phyloP scores from a whole-genome alignment of 345 rosid species.

The Gossypium australe region DNA sequence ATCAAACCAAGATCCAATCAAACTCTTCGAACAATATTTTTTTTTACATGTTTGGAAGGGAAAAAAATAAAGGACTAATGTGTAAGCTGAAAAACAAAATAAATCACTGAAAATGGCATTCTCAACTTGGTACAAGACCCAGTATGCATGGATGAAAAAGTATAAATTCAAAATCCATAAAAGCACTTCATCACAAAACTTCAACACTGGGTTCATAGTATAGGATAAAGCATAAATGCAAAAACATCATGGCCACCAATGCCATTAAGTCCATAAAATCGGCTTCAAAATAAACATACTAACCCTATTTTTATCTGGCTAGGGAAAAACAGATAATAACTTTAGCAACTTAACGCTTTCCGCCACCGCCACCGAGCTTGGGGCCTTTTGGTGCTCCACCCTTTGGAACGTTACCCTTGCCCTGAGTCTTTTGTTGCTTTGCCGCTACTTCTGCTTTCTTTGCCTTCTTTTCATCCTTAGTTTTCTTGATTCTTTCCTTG shows the following conservation, averaged over 20 bases:
- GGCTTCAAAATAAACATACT: constrained; percentile 7
- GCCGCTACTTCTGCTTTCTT: constrained; percentile 62
- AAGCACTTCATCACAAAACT: constrained; percentile 2
- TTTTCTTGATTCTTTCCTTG: constrained; percentile 83
- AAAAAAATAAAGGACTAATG: too few species aligned
- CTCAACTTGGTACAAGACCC: neutral
- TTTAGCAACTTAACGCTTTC: constrained; percentile 45
- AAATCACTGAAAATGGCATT: neutral
- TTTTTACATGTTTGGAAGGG: too few species aligned
- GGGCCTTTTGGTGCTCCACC: constrained; percentile 52
- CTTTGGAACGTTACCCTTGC: constrained; percentile 41
- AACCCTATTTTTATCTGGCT: constrained; percentile 10
- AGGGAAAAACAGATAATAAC: neutral
- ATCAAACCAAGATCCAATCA: too few species aligned
- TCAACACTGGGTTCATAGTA: neutral
- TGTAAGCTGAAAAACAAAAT: too few species aligned
- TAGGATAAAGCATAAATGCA: neutral
- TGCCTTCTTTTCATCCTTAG: constrained; percentile 79
- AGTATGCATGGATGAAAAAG: too few species aligned
- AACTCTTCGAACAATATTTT: too few species aligned
- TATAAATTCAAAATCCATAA: constrained; percentile 1
- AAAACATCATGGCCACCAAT: neutral
- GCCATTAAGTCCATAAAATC: neutral
- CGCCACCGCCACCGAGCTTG: constrained; percentile 78
- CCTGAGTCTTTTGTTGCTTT: constrained; percentile 52